phyloP scores from a whole-genome alignment of 2,329 filamentous ascomycete species.

The Aureobasidium uvarum region DNA sequence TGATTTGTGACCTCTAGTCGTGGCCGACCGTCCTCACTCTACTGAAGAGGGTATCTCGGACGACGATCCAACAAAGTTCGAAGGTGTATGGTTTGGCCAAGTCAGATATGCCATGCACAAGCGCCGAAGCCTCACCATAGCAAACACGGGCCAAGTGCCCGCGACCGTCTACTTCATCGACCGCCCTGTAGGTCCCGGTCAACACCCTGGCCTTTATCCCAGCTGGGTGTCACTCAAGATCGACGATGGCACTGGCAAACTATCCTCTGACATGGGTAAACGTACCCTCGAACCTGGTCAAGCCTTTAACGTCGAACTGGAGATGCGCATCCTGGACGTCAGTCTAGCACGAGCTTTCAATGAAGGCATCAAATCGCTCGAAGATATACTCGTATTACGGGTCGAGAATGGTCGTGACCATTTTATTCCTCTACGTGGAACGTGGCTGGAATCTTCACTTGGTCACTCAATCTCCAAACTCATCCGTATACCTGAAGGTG shows the following conservation, averaged over 20 bases:
- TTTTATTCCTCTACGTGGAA: slow-evolving; percentile 77
- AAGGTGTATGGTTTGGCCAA: slow-evolving; percentile 75
- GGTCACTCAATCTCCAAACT: slow-evolving; percentile 85
- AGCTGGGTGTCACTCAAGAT: slow-evolving; percentile 66
- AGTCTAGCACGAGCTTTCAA: slow-evolving; percentile 69
- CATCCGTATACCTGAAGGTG: slow-evolving; percentile 74
- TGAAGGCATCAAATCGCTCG: slow-evolving; percentile 61
- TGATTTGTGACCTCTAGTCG: slow-evolving; percentile 55
- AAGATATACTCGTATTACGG: slow-evolving; percentile 84
- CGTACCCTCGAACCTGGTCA: slow-evolving; percentile 82
- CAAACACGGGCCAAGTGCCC: slow-evolving; percentile 82
- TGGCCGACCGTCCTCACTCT: slow-evolving; percentile 62
- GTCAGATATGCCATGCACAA: slow-evolving; percentile 67
- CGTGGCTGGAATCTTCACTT: slow-evolving; percentile 79
- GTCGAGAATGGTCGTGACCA: slow-evolving; percentile 84
- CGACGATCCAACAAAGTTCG: slow-evolving; percentile 41
- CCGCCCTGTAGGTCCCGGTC: slow-evolving; percentile 56
- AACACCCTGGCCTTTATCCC: slow-evolving; percentile 48
- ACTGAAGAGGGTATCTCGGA: slow-evolving; percentile 45
- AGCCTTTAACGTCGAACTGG: slow-evolving; percentile 67
- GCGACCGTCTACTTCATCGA: slow-evolving; percentile 80
- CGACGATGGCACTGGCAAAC: slow-evolving; percentile 30
- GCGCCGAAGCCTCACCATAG: slow-evolving; percentile 71
- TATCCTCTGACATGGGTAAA: slow-evolving; percentile 30
- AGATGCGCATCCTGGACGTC: slow-evolving; percentile 64